Conservation (phyloP, 345 rosid genomes). For the Excoecaria agallocha region DNA sequence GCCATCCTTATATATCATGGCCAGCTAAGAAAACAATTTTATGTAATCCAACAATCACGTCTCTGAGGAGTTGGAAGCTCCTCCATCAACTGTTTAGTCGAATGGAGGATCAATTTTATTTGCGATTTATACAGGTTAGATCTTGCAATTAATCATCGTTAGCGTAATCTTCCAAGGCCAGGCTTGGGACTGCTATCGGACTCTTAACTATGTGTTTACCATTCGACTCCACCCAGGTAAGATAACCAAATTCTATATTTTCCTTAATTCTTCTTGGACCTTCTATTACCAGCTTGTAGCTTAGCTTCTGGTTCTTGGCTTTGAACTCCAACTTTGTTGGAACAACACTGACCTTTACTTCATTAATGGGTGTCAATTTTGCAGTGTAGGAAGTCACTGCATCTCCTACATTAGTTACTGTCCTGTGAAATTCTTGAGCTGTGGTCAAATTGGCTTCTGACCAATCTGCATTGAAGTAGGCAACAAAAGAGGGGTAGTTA, state of each 20-base stretch:
- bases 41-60: too few species aligned
- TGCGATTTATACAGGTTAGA: neutral
- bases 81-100: neutral
- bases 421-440: slow-evolving; percentile 37
- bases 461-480: slow-evolving; percentile 22
- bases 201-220: slow-evolving; percentile 46
- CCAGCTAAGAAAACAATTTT: too few species aligned
- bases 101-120: neutral
- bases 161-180: neutral
- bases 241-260: slow-evolving; percentile 34
- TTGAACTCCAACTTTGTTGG: slow-evolving; percentile 46
- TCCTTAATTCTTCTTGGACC: slow-evolving; percentile 23
- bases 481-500: slow-evolving; percentile 63
- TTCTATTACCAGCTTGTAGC: slow-evolving; percentile 39
- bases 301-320: slow-evolving; percentile 40
- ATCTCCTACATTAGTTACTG: slow-evolving; percentile 52
- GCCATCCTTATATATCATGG: too few species aligned
- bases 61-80: neutral
- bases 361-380: slow-evolving; percentile 26
- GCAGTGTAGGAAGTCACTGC: slow-evolving; percentile 35
- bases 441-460: slow-evolving; percentile 6
- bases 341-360: slow-evolving; percentile 29
- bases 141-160: neutral
- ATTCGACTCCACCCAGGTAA: slow-evolving; percentile 44
- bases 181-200: slow-evolving; percentile 41